Percentiles rank a stretch among this genome's conserved stretches.
Evolutionary conservation across 2,329 filamentous ascomycete genomes (phyloP).

Genomic region (Fusarium tanahbumbuense): DNA sequence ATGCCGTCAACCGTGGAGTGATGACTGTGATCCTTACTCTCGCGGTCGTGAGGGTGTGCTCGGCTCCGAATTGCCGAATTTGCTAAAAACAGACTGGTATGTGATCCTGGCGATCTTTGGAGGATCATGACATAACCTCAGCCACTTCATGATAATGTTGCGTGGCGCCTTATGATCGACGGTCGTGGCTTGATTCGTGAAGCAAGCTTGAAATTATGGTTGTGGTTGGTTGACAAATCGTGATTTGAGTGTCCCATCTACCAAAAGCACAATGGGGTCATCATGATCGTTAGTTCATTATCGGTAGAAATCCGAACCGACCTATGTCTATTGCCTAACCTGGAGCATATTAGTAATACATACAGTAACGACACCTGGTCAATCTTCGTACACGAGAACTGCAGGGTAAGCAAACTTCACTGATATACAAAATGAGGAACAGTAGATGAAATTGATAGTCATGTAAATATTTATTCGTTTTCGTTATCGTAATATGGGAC

Average conservation of each 20-base stretch:
- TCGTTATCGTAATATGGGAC: constrained; percentile 29
- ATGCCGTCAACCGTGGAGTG: constrained; percentile 8
- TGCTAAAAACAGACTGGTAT: neutral
- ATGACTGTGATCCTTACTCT: neutral
- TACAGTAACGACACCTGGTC: neutral
- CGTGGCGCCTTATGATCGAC: neutral
- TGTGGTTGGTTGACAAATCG: neutral
- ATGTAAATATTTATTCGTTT: constrained; percentile 31
- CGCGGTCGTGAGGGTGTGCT: constrained; percentile 18
- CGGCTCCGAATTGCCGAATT: constrained; percentile 28
- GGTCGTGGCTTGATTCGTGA: neutral
- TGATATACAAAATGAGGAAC: neutral
- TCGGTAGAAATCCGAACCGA: neutral
- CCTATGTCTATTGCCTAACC: neutral
- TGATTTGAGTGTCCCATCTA: neutral
- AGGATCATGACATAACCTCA: constrained; percentile 3
- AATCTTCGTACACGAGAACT: neutral
- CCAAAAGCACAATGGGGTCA: too few species aligned
- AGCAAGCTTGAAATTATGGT: neutral
- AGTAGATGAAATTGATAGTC: neutral
- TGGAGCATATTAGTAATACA: neutral
- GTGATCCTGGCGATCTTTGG: constrained; percentile 10
- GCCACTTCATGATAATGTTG: neutral
- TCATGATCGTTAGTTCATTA: neutral
- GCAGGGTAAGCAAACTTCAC: neutral